Evolutionary conservation across 2,329 filamentous ascomycete species (phyloP).

Genomic region (Exophiala bonariae): DNA sequence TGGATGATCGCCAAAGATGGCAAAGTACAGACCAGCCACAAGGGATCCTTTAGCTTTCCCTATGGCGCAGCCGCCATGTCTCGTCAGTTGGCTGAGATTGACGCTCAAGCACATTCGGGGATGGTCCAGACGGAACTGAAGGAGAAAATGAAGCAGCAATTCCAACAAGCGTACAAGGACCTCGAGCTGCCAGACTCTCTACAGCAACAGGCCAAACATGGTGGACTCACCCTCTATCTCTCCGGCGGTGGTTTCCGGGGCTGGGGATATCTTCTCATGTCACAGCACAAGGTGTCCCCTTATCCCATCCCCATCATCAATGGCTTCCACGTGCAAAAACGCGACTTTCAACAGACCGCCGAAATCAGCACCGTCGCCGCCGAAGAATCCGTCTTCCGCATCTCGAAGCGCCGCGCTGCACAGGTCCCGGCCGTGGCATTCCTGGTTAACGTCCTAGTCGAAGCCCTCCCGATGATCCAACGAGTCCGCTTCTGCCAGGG

Average conservation of each 20-base stretch:
- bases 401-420: constrained; percentile 74
- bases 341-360: constrained; percentile 68
- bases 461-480: constrained; percentile 68
- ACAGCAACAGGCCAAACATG: constrained; percentile 42
- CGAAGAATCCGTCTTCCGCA: constrained; percentile 58
- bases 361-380: constrained; percentile 66
- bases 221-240: constrained; percentile 72
- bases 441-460: constrained; percentile 72
- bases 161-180: constrained; percentile 59
- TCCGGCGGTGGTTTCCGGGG: constrained; percentile 89
- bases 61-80: constrained; percentile 69
- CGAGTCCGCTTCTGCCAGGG: constrained; percentile 82
- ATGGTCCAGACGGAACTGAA: constrained; percentile 40
- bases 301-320: constrained; percentile 85
- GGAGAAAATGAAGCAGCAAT: constrained; percentile 52
- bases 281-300: constrained; percentile 67
- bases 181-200: constrained; percentile 59
- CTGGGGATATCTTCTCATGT: constrained; percentile 88
- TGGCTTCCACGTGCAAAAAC: constrained; percentile 76
- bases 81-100: constrained; percentile 51
- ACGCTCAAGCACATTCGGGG: background rate
- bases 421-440: constrained; percentile 84
- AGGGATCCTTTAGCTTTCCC: constrained; percentile 64
- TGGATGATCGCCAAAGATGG: constrained; percentile 61
- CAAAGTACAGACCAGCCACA: constrained; percentile 50